Evolutionary conservation across 202 grass and related monocot species (phyloP).

Genomic region (Setaria viridis): DNA sequence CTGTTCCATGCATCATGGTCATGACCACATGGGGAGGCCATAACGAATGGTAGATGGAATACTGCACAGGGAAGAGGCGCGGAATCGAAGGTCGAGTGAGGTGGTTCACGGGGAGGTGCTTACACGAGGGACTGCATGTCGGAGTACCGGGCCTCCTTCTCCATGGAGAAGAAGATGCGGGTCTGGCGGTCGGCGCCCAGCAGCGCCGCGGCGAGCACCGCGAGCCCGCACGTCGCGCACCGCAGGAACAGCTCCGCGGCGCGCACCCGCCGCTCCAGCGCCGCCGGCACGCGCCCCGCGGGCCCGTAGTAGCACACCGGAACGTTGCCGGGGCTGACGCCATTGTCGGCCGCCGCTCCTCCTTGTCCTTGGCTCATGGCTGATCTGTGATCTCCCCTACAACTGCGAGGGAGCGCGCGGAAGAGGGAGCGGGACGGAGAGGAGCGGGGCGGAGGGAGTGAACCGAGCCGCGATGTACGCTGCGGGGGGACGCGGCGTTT

Average conservation of each 20-base stretch:
- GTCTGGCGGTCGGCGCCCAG: conserved; percentile 62
- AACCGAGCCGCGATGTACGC: conserved; percentile 14
- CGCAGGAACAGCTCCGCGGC: conserved; percentile 72
- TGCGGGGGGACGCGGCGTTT: conserved; percentile 45
- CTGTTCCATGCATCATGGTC: not conserved
- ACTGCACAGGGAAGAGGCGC: not conserved
- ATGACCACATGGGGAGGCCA: not conserved
- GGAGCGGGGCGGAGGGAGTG: not conserved
- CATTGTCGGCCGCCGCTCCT: conserved; percentile 36
- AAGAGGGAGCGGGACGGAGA: not conserved
- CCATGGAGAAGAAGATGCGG: conserved; percentile 68
- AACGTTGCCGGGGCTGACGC: conserved; percentile 67
- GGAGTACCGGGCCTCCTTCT: conserved; percentile 80
- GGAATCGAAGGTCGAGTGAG: not conserved
- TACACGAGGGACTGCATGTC: conserved; percentile 88
- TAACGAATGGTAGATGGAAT: not conserved
- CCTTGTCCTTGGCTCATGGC: conserved; percentile 45
- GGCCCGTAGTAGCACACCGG: conserved; percentile 70
- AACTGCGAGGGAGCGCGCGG: not conserved
- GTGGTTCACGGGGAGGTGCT: conserved; percentile 13
- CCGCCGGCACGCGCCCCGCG: conserved; percentile 52
- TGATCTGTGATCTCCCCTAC: not conserved
- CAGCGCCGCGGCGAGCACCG: conserved; percentile 71
- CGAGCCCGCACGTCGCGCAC: conserved; percentile 72
- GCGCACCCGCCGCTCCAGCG: conserved; percentile 76